Evolutionary conservation across 257 asterid species (phyloP).

Genomic region (Cordia subcordata): DNA sequence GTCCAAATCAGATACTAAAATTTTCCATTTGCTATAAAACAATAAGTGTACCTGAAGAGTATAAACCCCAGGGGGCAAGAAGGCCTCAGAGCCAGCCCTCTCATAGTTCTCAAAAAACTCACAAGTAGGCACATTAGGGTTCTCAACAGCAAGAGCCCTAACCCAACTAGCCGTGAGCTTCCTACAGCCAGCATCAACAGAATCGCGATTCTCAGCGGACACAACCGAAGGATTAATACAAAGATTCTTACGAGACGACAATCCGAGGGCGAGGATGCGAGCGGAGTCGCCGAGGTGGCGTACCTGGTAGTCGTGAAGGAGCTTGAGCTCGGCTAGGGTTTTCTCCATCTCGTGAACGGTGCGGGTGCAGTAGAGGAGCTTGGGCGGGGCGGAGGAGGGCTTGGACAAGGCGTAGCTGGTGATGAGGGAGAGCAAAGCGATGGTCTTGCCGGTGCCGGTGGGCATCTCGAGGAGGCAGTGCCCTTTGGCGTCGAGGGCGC

Average conservation of each 20-base stretch:
- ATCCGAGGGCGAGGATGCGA: constrained; percentile 67
- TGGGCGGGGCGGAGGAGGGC: constrained; percentile 55
- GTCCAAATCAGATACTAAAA: too few species aligned
- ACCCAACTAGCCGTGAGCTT: constrained; percentile 97
- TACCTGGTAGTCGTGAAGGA: constrained; percentile 70
- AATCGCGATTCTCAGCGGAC: constrained; percentile 89
- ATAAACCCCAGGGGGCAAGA: constrained; percentile 94
- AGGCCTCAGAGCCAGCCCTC: constrained; percentile 64
- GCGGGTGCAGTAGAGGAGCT: constrained; percentile 87
- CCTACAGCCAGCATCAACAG: constrained; percentile 93
- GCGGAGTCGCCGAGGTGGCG: constrained; percentile 63
- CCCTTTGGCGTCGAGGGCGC: constrained; percentile 91
- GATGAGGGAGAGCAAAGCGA: constrained; percentile 80
- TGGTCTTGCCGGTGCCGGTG: constrained; percentile 95
- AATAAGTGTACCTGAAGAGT: constrained; percentile 94
- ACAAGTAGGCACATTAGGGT: constrained; percentile 70
- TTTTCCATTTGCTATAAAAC: too few species aligned
- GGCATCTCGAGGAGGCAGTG: constrained; percentile 97
- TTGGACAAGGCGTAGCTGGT: constrained; percentile 80
- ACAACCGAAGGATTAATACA: constrained; percentile 83
- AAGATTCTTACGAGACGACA: constrained; percentile 91
- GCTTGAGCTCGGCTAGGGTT: constrained; percentile 82
- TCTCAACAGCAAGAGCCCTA: constrained; percentile 64
- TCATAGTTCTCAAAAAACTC: constrained; percentile 76
- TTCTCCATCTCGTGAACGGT: constrained; percentile 99